Evolutionary conservation across 768 basidiomycete species (phyloP).

Genomic region (Russula foetens): DNA sequence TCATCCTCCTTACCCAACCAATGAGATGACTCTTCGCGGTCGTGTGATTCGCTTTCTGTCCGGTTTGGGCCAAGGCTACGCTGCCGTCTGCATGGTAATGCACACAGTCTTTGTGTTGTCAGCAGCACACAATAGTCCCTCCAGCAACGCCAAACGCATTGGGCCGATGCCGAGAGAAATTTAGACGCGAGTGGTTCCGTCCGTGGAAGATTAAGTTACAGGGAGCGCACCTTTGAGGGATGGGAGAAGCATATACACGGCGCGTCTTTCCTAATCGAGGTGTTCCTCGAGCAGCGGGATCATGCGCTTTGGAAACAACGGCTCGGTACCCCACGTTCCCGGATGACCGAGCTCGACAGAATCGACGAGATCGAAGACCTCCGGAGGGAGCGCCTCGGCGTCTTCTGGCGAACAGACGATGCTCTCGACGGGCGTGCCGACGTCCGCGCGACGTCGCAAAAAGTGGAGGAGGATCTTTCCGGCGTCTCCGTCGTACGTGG

Average conservation of each 20-base stretch:
- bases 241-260: neutral
- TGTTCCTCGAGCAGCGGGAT: slow-evolving; percentile 9
- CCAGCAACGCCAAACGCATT: neutral
- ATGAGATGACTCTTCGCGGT: no score
- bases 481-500: neutral
- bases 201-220: neutral
- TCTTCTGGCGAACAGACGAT: neutral
- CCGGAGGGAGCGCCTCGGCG: neutral
- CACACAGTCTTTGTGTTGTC: no score
- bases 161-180: neutral
- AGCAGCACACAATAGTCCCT: no score
- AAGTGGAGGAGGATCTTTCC: neutral
- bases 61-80: no score
- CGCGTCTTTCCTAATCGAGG: slow-evolving; percentile 5
- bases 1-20: no score
- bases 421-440: neutral
- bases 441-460: neutral
- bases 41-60: no score
- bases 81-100: no score
- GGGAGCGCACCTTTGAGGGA: neutral
- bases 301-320: slow-evolving; percentile 6
- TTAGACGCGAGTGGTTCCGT: neutral
- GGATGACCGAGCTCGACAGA: neutral
- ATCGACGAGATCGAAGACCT: neutral
- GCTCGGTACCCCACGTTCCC: neutral